Evolutionary conservation across 192 early-diverging fungal species (phyloP).

Genomic region (Phlyctochytrium planicorne): DNA sequence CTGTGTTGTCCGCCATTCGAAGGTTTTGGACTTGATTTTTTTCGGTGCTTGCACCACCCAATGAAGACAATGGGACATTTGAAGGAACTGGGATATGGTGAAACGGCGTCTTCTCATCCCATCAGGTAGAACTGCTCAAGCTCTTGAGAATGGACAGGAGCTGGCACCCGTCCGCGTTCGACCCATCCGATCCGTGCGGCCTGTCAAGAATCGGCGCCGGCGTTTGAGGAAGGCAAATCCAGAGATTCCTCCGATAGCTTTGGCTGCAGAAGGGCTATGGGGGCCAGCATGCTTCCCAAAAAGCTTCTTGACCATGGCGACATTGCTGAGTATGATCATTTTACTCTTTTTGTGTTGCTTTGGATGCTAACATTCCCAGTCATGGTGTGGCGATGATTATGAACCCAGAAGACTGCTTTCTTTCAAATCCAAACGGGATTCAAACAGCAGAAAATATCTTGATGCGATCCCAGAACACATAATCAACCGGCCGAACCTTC

Average conservation of each 20-base stretch:
- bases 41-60: neutral
- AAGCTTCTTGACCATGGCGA: neutral
- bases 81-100: neutral
- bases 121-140: neutral
- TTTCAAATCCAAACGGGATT: neutral
- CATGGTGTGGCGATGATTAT: neutral
- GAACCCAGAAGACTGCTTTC: neutral
- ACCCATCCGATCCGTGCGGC: neutral
- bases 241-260: neutral
- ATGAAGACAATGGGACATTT: neutral
- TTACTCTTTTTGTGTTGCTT: neutral
- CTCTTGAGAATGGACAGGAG: neutral
- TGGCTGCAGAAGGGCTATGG: neutral
- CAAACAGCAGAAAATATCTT: neutral
- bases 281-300: neutral
- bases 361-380: neutral
- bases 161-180: neutral
- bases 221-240: neutral
- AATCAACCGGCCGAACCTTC: neutral
- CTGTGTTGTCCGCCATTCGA: neutral
- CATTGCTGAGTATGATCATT: neutral
- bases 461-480: neutral
- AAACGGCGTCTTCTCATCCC: constrained; percentile 7
- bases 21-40: neutral
- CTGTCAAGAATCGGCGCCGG: neutral